Conservation (phyloP, 73 alveolate species). For the Stentor roeselii region DNA sequence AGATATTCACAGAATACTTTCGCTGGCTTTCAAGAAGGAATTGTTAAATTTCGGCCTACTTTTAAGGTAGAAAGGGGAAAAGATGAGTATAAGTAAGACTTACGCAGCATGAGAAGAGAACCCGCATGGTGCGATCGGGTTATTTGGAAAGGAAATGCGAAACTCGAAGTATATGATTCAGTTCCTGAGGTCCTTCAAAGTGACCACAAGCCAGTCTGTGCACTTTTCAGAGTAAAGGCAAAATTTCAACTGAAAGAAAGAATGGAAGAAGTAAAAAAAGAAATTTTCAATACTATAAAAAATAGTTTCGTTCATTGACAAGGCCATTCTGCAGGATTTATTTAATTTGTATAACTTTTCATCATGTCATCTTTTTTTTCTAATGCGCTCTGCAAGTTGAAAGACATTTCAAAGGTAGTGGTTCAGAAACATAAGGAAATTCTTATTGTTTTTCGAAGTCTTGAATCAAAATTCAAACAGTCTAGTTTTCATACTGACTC, state of each 20-base stretch:
- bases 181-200: not conserved
- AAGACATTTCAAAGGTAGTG: no score
- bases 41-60: not conserved
- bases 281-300: not conserved
- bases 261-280: not conserved
- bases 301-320: no score
- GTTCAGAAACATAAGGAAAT: no score
- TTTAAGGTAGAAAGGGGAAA: not conserved
- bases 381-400: no score
- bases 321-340: no score
- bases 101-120: not conserved
- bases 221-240: not conserved
- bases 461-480: no score
- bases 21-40: constrained; percentile 22
- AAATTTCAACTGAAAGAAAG: not conserved
- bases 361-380: no score
- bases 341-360: no score
- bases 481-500: no score
- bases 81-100: not conserved
- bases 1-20: not conserved
- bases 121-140: constrained; percentile 12
- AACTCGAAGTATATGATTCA: not conserved
- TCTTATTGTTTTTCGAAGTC: no score
- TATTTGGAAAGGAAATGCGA: not conserved
- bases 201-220: constrained; percentile 20